These are phyloP conservation scores for Fragilaria radians DNA, from an alignment of 108 stramenopile genomes.

Conservation along the genomic window DNA sequence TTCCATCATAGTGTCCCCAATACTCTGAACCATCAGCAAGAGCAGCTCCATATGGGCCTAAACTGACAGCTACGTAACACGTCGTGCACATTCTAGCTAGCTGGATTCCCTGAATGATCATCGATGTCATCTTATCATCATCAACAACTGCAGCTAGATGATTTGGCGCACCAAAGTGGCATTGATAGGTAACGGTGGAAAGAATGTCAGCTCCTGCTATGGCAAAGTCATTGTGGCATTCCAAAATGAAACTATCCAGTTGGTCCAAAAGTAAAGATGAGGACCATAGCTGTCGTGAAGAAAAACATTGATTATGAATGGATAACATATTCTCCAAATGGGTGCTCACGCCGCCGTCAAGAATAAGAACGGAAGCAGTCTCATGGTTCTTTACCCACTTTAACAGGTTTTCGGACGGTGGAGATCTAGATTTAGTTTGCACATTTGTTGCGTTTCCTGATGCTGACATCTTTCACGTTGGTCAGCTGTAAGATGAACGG, in stretches of 20 bases:
- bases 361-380: constrained; percentile 19
- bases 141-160: neutral
- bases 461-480: too few species aligned
- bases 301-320: constrained; percentile 16
- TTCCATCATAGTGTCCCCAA: constrained; percentile 35
- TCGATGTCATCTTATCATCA: constrained; percentile 19
- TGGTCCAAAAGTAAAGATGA: constrained; percentile 40
- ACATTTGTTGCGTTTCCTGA: too few species aligned
- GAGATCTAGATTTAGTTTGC: too few species aligned
- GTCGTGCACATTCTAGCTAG: constrained; percentile 21
- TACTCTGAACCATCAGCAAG: constrained; percentile 61
- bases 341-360: constrained; percentile 56
- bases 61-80: constrained; percentile 35
- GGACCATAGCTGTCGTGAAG: constrained; percentile 43
- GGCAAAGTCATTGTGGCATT: constrained; percentile 48
- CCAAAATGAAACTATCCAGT: constrained; percentile 13
- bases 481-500: too few species aligned
- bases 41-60: constrained; percentile 49
- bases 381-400: neutral
- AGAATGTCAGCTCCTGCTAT: constrained; percentile 37
- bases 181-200: constrained; percentile 64
- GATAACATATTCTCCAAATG: constrained; percentile 18
- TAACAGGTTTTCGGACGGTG: neutral
- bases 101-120: constrained; percentile 26
- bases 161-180: constrained; percentile 27